Evolutionary conservation across 331 rosid genomes (phyloP).

Genomic region (Pyrus hybrid): DNA sequence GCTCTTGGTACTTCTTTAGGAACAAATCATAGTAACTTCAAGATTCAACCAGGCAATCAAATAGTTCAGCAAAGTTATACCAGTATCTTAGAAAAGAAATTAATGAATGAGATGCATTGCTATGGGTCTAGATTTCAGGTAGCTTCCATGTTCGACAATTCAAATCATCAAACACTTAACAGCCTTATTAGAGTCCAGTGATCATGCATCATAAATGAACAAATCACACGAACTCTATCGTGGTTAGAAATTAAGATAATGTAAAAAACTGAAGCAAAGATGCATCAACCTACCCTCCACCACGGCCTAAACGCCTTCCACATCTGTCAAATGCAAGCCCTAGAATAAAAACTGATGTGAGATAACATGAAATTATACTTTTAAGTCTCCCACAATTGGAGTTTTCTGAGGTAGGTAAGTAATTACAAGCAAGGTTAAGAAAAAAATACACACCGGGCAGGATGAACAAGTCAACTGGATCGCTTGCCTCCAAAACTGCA

Average conservation of each 20-base stretch:
- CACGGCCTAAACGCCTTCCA: constrained; percentile 91
- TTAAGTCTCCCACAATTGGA: no score
- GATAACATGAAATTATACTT: neutral
- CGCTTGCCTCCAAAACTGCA: constrained; percentile 80
- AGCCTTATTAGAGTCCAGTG: neutral
- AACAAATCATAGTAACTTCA: constrained; percentile 69
- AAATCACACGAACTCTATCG: neutral
- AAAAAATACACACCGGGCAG: constrained; percentile 52
- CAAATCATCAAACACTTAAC: neutral
- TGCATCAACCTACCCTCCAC: constrained; percentile 69
- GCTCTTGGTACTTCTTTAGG: constrained; percentile 62
- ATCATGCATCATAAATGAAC: neutral
- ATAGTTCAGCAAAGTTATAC: neutral
- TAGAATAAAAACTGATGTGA: constrained; percentile 9
- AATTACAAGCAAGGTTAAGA: neutral
- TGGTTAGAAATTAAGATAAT: neutral
- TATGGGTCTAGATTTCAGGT: neutral
- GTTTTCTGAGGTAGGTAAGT: neutral
- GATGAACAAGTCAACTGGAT: constrained; percentile 78
- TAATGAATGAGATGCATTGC: neutral
- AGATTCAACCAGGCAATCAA: constrained; percentile 1
- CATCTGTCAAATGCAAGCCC: constrained; percentile 88
- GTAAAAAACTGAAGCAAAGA: constrained; percentile 5
- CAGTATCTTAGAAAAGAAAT: neutral
- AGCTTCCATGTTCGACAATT: neutral